A percentile compares a stretch with the other conserved stretches of the same genome.
phyloP scores from a whole-genome alignment of 192 early-diverging fungal species.

The Coemansia sp. region DNA sequence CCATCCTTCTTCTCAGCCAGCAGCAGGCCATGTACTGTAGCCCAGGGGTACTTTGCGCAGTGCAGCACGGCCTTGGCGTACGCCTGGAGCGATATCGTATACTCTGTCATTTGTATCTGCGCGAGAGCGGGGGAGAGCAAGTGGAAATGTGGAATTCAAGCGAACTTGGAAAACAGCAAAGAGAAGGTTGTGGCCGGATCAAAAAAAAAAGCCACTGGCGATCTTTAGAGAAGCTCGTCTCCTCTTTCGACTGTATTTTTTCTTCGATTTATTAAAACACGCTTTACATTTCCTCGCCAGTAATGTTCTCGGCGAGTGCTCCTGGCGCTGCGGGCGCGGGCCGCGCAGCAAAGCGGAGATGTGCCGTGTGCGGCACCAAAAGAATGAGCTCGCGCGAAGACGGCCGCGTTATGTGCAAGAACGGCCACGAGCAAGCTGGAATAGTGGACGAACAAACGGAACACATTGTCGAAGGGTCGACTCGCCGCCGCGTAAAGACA shows the following conservation, averaged over 20 bases:
- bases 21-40: constrained; percentile 79
- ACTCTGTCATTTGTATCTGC: constrained; percentile 29
- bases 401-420: constrained; percentile 44
- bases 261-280: neutral
- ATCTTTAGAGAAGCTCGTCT: neutral
- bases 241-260: neutral
- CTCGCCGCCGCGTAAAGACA: constrained; percentile 19
- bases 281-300: neutral
- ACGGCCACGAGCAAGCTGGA: constrained; percentile 49
- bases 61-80: constrained; percentile 81
- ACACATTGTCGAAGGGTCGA: constrained; percentile 24
- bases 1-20: constrained; percentile 51
- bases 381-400: constrained; percentile 33
- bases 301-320: neutral
- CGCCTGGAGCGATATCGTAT: constrained; percentile 59
- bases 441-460: constrained; percentile 38
- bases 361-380: constrained; percentile 43
- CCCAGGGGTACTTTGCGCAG: constrained; percentile 79
- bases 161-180: neutral
- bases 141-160: neutral
- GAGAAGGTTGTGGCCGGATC: neutral
- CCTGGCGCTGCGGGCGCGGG: neutral
- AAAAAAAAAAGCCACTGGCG: neutral
- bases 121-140: neutral
- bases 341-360: constrained; percentile 30